These are phyloP conservation scores for Aeschynomene evenia DNA, from an alignment of 306 rosid genomes.

Conservation along the genomic window DNA sequence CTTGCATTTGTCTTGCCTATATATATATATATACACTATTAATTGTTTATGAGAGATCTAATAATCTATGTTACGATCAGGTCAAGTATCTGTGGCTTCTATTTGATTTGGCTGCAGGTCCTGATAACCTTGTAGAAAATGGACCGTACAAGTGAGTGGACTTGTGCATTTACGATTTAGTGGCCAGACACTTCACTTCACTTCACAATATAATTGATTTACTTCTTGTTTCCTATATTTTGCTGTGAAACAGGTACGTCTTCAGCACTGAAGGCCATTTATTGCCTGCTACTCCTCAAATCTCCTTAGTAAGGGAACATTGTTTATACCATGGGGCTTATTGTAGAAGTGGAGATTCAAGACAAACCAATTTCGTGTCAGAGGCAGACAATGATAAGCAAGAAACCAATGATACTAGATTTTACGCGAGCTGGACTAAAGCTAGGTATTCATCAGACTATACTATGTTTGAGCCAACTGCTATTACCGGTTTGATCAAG, in stretches of 20 bases:
- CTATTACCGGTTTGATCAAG: conserved; percentile 71
- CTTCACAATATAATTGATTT: conserved; percentile 14
- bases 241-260: conserved; percentile 57
- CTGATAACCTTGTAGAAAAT: conserved; percentile 91
- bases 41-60: conserved; percentile 20
- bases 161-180: conserved; percentile 26
- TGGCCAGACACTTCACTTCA: conserved; percentile 7
- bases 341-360: conserved; percentile 54
- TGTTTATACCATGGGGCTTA: conserved; percentile 81
- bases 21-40: conserved; percentile 7
- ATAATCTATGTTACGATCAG: conserved; percentile 43
- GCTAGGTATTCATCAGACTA: conserved; percentile 43
- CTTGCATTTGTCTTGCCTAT: not conserved
- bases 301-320: conserved; percentile 72
- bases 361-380: conserved; percentile 40
- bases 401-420: conserved; percentile 59
- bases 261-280: conserved; percentile 98
- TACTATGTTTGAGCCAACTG: conserved; percentile 45
- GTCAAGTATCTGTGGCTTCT: conserved; percentile 98
- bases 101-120: conserved; percentile 91
- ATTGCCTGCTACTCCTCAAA: conserved; percentile 86
- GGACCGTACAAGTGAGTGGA: conserved; percentile 92
- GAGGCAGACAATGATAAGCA: conserved; percentile 49
- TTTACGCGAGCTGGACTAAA: conserved; percentile 42
- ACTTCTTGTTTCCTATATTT: not conserved